Conservation (phyloP, 768 basidiomycete species). For the Sarcodon aspratus region DNA sequence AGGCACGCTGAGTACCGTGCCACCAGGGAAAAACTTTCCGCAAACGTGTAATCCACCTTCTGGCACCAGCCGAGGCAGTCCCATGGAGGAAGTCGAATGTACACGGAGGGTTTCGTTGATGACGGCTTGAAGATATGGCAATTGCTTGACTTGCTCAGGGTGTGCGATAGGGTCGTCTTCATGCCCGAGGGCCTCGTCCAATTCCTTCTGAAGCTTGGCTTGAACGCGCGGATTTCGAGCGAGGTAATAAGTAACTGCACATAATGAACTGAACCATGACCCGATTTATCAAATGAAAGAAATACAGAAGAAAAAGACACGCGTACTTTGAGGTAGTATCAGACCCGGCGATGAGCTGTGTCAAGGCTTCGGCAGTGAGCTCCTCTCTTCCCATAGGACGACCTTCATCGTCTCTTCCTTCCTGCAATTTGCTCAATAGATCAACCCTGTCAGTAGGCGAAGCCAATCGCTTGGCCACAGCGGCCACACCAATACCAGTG, state of each 20-base stretch:
- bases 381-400: conserved; percentile 73
- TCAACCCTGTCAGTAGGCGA: conserved; percentile 67
- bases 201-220: conserved; percentile 63
- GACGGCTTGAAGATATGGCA: conserved; percentile 77
- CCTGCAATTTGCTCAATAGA: conserved; percentile 70
- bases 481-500: conserved; percentile 70
- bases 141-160: conserved; percentile 57
- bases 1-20: conserved; percentile 71
- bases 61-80: conserved; percentile 72
- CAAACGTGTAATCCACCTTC: conserved; percentile 56
- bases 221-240: conserved; percentile 56
- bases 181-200: conserved; percentile 45
- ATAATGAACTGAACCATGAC: conserved; percentile 55
- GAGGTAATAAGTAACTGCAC: conserved; percentile 81
- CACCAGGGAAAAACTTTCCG: conserved; percentile 54
- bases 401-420: conserved; percentile 69
- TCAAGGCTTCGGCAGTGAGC: conserved; percentile 80
- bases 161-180: conserved; percentile 54
- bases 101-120: conserved; percentile 80
- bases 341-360: conserved; percentile 79
- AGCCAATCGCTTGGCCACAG: conserved; percentile 47
- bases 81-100: conserved; percentile 76
- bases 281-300: not conserved
- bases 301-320: conserved; percentile 13
- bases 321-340: conserved; percentile 86